Base-by-base conservation (phyloP, 164 flowering plant species). In the Chloranthus sessilifolius region DNA sequence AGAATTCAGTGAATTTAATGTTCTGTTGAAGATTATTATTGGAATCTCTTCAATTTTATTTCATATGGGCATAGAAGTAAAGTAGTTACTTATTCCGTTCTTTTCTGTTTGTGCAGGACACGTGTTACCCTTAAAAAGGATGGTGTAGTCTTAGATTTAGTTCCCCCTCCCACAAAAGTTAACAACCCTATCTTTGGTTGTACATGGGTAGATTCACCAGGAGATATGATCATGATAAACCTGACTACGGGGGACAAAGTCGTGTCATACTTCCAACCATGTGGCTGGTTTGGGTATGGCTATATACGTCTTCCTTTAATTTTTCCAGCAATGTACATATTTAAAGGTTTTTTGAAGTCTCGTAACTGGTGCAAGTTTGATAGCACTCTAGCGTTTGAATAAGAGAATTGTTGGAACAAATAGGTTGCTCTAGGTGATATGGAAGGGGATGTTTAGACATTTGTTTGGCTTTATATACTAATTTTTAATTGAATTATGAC, bases 151-250 rank as follows among this genome's bases (percentile, higher is more conserved):
- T 52, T 74, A 27, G 75, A 74, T 42, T 47, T 74, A 54, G 89
- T 87, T 24, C 95, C 95, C 7, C 95, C 95, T 61, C 83, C 80
- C 44, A 79, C 95, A 31, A 83, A 83, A 58, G 86, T 83, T 29
- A 74, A 78, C 73, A 86, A 86, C 62, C 74, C 83, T 38, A 86
- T 86, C 26, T 86, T 86, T 67, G 95, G 95, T 52, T 67, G 95
- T 45, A 86, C 95, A 6, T 86, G 95, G 95, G 73, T 78, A 58
- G 92, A 87, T 63, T 67, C 85, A 35, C 83, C 81, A 0, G 95
- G 89, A 35, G 92, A 87, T 71, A 87, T 87, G 95, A 67, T 83
- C 52, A 64, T 87, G 85, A 76, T 82, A 25, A 87, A 87, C 52
- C 46, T 68, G 62, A 71, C 75, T 16, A 71, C 79, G 17, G 79